Evolutionary conservation across 345 rosid species (phyloP), one percentile per base, ranked within the genome.

Genomic region (Isatis tinctoria): DNA sequence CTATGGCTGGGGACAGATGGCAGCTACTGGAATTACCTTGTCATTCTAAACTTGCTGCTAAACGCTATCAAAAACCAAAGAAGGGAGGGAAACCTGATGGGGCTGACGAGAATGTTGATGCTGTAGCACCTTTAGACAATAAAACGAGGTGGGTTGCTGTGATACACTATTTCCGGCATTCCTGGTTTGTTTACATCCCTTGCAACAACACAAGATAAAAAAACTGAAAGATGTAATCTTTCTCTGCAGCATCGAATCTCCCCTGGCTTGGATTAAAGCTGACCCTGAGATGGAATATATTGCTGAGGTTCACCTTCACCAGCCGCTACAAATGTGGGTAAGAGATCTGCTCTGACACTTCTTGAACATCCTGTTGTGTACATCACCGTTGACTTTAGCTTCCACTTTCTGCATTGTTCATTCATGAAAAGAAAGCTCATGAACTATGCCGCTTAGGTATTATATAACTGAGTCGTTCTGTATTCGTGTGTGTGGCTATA

Each of bases 301-400:
- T 73, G 88, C 97, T 73, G 99, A 91, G 85, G 82, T 92, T 83
- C 96, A 95, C 76, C 87, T 92, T 77, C 91, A 88, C 80, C 99
- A 95, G 86, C 97, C 99, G 70, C 88, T 95, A 59, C 99, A 90
- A 88, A 95, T 92, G 99, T 95, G 99, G 97, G 99, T 92, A 88
- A 84, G 97, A 49, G 74, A 68, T 70, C 73, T 28, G 44, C 72
- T 67, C 49, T 24, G 63, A 58, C 10, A 58, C 53, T 57, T 47
- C 61, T 48, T 57, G 33, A 48, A 58, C 60, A 47, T 63, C 11
- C 11, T 70, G 27, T 45, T 47, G 36, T 69, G 26, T 54, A 53
- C 74, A 68, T 41, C 69, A 40, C 30, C 5, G 65, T 69, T 14
- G 24, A 33, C 68, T 59, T 20, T 76, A 6, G 57, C 79, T 67